Percentiles rank a stretch among this genome's conserved stretches.
phyloP scores from a whole-genome alignment of 352 stramenopile species.

The Globisporangium irregulare region DNA sequence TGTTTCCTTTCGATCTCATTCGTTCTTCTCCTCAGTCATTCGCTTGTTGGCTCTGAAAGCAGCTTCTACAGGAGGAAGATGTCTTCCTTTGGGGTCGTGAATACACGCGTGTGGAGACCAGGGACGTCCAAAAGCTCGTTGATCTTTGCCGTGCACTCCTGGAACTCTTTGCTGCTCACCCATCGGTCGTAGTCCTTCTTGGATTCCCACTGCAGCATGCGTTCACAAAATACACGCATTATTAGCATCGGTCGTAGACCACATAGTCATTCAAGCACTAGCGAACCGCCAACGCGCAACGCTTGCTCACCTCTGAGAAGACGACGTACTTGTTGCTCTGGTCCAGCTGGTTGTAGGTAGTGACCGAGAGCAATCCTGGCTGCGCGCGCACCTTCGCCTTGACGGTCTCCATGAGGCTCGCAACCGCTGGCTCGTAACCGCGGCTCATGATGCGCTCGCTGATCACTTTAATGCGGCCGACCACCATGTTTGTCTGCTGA shows the following conservation, averaged over 20 bases:
- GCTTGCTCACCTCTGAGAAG: conserved; percentile 67
- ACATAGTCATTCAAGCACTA: not conserved
- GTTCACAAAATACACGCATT: not conserved
- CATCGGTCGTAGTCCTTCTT: conserved; percentile 81
- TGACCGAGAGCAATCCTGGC: conserved; percentile 70
- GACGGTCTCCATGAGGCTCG: conserved; percentile 84
- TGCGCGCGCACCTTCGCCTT: conserved; percentile 77
- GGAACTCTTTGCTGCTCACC: conserved; percentile 74
- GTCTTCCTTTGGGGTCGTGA: conserved; percentile 75
- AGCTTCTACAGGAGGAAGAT: conserved; percentile 71
- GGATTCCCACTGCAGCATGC: conserved; percentile 54
- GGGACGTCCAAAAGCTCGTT: conserved; percentile 84
- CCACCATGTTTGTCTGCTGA: conserved; percentile 23
- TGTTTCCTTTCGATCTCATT: not conserved
- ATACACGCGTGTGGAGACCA: conserved; percentile 77
- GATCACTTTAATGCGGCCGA: conserved; percentile 61
- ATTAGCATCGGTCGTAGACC: not conserved
- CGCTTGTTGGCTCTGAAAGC: not conserved
- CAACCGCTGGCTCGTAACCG: conserved; percentile 80
- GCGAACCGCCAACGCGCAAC: not conserved
- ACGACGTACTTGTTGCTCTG: conserved; percentile 87
- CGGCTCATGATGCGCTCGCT: conserved; percentile 88
- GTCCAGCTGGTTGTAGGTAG: conserved; percentile 74
- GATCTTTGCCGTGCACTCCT: conserved; percentile 75
- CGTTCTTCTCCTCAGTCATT: not conserved